Base-by-base conservation (phyloP, 2,329 filamentous ascomycete species). In the Alternaria solani region DNA sequence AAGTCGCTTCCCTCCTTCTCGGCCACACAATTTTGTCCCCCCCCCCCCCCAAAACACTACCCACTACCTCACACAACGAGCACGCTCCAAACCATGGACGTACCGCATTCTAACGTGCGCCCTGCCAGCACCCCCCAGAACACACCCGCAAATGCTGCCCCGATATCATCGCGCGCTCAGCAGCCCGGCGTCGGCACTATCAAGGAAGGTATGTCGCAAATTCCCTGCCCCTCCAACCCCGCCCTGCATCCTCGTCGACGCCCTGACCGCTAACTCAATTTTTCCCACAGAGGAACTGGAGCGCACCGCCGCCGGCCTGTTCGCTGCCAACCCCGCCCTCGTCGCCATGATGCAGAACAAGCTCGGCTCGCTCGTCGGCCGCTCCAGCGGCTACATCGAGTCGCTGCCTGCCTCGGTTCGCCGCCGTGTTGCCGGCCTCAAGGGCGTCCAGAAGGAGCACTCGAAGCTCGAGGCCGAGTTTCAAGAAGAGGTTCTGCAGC, bases 371-470 rank as follows among this genome's bases (percentile, higher is more conserved):
- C 91, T 99, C 62, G 92, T 99, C 75, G 95, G 95, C 75, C 90
- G 91, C 70, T 97, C 96, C 53, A 99, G 95, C 57, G 95, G 95
- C 74, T 99, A 99, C 82, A 93, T 99, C 80, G 95, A 99, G 86
- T 96, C 92, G 25, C 90, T 99, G 18, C 95, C 95, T 61, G 85
- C 89, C 59, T 88, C 91, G 62, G 94, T 99, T 74, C 93, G 94
- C 80, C 92, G 92, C 79, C 94, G 95, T 77, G 94, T 99, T 68
- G 90, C 94, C 64, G 96, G 95, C 70, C 87, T 99, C 65, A 97
- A 98, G 85, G 96, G 94, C 71, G 93, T 99, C 72, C 95, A 99
- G 83, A 97, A 97, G 83, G 94, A 98, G 75, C 95, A 99, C 84
- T 92, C 94, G 63, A 97, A 98, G 84, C 90, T 99, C 73, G 96